Base-by-base conservation (phyloP, 163 green algal genomes). In the Botryococcus braunii region DNA sequence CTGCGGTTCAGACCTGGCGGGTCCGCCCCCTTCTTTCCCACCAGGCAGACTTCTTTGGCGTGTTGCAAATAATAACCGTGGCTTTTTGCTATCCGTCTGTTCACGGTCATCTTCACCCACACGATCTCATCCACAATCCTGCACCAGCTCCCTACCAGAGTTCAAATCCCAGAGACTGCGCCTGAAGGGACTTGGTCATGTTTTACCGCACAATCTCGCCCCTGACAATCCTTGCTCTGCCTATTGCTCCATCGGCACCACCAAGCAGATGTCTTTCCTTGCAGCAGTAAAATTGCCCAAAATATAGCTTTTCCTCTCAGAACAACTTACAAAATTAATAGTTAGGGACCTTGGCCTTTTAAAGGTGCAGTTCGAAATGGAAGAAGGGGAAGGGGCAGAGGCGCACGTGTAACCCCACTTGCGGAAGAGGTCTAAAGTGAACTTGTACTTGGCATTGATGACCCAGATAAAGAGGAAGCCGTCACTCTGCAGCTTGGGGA, bases 31-130 rank as follows among this genome's bases (percentile, higher is more conserved):
- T 86, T 82, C 31, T 80, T 83, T 4, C 76, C 90, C 47, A 96
- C 89, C 40, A 96, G 75, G 76, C 89, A 95, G 27, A 92, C 75
- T 60, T 80, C 67, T 43, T 96, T 97, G 47, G 90, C 89, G 71
- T 97, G 91, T 74, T 96, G 91, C 75, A 97, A 70, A 80, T 96
- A 97, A 77, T 94, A 97, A 21, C 91, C 91, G 79, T 97, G 91
- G 61, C 77, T 90, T 75, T 97, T 97, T 62, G 89, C 89, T 75
- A 97, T 74, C 23, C 91, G 79, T n/a, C 89, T 72, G 71, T 95
- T 96, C 49, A 95, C 88, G 6, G 91, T 97, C 81, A 92, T 88
- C 78, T 97, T 97, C n/a, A 96, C 89, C 91, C 91, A 97, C 43
- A 95, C 91, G 40, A 97, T 83, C 75, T 97, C 90, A 66, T 97